phyloP scores from a whole-genome alignment of 1,139 yeast species.

The Blastobotrys indianensis region DNA sequence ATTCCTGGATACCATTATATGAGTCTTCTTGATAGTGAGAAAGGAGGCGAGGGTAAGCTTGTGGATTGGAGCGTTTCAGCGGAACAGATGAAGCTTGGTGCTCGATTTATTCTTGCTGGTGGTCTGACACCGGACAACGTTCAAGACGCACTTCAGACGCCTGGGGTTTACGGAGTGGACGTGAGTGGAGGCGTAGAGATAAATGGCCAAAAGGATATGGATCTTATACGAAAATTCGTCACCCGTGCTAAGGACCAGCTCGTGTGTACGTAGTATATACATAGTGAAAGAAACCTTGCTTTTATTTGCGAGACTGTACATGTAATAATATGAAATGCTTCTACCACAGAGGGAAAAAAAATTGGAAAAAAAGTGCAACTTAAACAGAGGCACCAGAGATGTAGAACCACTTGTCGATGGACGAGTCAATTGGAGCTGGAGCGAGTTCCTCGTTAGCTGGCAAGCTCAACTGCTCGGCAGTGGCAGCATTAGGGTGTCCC shows the following conservation, averaged over 20 bases:
- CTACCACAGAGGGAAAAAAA: not conserved
- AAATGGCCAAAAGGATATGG: conserved; percentile 60
- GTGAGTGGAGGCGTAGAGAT: conserved; percentile 95
- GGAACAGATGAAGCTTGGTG: conserved; percentile 39
- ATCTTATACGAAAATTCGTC: conserved; percentile 56
- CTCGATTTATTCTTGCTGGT: conserved; percentile 73
- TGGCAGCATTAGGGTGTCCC: conserved; percentile 36
- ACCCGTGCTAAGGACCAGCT: conserved; percentile 38
- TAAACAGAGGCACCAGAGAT: conserved; percentile 79
- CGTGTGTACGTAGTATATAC: not conserved
- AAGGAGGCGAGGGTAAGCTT: conserved; percentile 83
- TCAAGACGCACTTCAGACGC: conserved; percentile 40
- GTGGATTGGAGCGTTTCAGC: conserved; percentile 63
- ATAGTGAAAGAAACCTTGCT: not conserved
- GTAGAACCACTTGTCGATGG: conserved; percentile 98
- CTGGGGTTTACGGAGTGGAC: conserved; percentile 76
- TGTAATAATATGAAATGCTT: not conserved
- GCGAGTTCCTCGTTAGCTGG: conserved; percentile 52
- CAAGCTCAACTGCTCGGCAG: conserved; percentile 43
- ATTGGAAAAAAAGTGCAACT: conserved; percentile 8
- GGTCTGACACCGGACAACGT: conserved; percentile 80
- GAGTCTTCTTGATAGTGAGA: conserved; percentile 77
- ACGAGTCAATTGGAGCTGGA: conserved; percentile 93
- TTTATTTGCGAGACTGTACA: no score
- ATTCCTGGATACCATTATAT: conserved; percentile 43